Evolutionary conservation across 176 grass and related monocot species (phyloP), one percentile per base, ranked within the genome.

Genomic region (Eleusine coracana): DNA sequence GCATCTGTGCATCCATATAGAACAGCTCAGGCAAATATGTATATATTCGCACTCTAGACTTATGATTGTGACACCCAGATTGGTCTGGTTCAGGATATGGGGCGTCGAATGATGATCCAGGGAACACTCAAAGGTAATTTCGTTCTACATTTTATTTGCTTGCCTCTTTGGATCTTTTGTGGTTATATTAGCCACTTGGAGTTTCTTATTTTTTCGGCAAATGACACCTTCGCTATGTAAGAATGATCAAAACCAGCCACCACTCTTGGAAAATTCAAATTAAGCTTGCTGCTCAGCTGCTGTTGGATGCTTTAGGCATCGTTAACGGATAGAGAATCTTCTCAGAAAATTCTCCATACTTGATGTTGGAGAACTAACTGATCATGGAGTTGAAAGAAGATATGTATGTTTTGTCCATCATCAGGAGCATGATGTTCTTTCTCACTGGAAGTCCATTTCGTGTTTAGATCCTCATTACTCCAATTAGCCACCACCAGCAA

Each of bases 71-170:
- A 70, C 63, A 59, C 82, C 68, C 87, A 99, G 96, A 99, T 91
- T 99, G 91, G 93, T 60, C 83, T 82, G 96, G 88, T 85, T 83
- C 86, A 40, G 89, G 91, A 73, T 89, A 86, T 79, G 96, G 90
- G 67, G 89, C 87, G 20, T 84, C 84, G 39, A 88, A 76, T 90
- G 93, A 93, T 87, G 91, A 85, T 86, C 66, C 87, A 83, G 87
- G 89, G 67, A 17, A 71, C 39, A 66, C 87, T 54, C 96, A 93
- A 84, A 98, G 96, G 96, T 98, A 85, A 63, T 63, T 63, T 29
- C 60, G 0, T 61, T n/a, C 44, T 31, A 41, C 9, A 17, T 69
- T 58, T 23, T 58, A 40, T 44, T 82, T 73, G 78, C 4, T 16
- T 63, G 23, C 31, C 31, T 34, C 31, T 34, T 34, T 34, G 31